Base-by-base conservation (phyloP, 768 basidiomycete genomes). In the Naematelia encephala region DNA sequence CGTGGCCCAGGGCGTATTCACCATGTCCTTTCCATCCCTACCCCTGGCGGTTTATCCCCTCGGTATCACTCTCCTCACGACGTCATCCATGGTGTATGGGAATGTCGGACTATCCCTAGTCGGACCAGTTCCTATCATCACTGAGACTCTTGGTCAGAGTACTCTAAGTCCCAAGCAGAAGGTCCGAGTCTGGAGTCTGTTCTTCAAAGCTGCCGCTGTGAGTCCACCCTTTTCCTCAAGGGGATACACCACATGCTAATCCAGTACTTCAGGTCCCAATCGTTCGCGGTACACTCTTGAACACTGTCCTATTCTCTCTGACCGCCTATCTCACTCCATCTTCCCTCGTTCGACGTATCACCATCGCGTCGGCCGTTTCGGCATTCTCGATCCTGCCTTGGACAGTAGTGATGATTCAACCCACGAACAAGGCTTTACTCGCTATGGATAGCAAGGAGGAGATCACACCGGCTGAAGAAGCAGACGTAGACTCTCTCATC, bases 141-240 rank as follows among this genome's bases (percentile, higher is more conserved):
- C 30, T 14, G 54, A 51, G 5, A 26, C 43, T 13, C 54, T 56
- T 13, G 59, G 59, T 12, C 19, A 39, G 22, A 28, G 21, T 26
- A 42, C 39, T 12, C 27, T 56, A 39, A 43, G 21, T 12, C 13
- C 54, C 14, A 61, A 56, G 42, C 54, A 61, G 27, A 55, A 51
- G 13, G 54, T 61, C 39, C 21, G 59, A 28, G 29, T 55, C n/a
- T 61, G 59, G 59, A 25, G n/a, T 23, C 42, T 61, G 28, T 61
- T 56, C 28, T 61, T 49, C 42, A 51, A 55, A 13, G 26, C 12
- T 1, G 59, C 48, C 4, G 54, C 48, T n/a, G 54, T 61, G 49
- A 56, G 59, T 56, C 3, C 1, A 28, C 34, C n/a, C n/a, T n/a
- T n/a, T n/a, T n/a, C n/a, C n/a, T n/a, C n/a, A n/a, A n/a, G n/a